These are phyloP conservation scores for Immersiporthe knoxdaviesiana DNA, from an alignment of 2,329 filamentous ascomycete species.

Conservation along the genomic window DNA sequence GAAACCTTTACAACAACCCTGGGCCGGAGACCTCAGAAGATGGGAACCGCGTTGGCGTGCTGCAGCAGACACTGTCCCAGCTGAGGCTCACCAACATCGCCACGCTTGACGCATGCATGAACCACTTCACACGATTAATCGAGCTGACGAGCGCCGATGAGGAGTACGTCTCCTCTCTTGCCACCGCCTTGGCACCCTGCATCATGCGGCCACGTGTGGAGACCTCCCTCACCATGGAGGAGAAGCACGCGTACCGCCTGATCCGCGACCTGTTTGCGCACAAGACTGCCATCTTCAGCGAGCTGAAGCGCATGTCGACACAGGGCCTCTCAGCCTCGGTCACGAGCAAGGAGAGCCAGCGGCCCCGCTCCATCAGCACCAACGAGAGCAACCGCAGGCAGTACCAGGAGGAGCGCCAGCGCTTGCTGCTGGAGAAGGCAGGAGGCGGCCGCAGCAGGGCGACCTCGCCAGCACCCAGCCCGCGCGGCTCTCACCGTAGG, in stretches of 20 bases:
- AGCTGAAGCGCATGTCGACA: conserved; percentile 86
- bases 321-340: conserved; percentile 61
- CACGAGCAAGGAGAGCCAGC: conserved; percentile 46
- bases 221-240: conserved; percentile 90
- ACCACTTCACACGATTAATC: conserved; percentile 95
- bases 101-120: conserved; percentile 97
- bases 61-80: conserved; percentile 94
- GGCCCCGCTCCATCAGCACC: conserved; percentile 86
- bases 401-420: conserved; percentile 90
- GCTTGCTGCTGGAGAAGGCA: conserved; percentile 73
- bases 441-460: conserved; percentile 70
- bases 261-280: conserved; percentile 90
- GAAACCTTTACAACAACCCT: conserved; percentile 90
- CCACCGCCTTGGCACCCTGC: conserved; percentile 77
- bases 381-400: conserved; percentile 95
- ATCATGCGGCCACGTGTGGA: conserved; percentile 86
- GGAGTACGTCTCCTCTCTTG: conserved; percentile 74
- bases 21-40: conserved; percentile 66
- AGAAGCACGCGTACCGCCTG: conserved; percentile 88
- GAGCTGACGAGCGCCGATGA: conserved; percentile 97
- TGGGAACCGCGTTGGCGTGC: conserved; percentile 79
- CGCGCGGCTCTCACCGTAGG: conserved; percentile 65
- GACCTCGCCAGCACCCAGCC: conserved; percentile 70
- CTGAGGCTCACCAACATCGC: conserved; percentile 96
- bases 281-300: conserved; percentile 94